A percentile compares a stretch with the other conserved stretches of the same genome.
These are phyloP conservation scores for Acacia concinna DNA, from an alignment of 331 rosid genomes.

Conservation along the genomic window DNA sequence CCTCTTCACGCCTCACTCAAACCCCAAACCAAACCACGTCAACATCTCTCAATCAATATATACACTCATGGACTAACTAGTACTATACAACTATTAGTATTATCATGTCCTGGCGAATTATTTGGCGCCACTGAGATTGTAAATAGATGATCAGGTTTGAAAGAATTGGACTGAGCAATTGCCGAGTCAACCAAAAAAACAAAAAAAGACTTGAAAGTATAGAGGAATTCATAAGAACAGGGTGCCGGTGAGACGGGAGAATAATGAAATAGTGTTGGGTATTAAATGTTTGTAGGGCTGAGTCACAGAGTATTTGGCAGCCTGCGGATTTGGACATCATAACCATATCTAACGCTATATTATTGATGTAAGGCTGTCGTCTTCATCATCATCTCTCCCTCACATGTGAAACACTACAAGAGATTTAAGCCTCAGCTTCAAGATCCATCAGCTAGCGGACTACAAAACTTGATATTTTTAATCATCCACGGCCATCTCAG, in stretches of 20 bases:
- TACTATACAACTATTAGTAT: no score
- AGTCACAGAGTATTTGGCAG: conserved; percentile 50
- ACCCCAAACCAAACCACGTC: conserved; percentile 39
- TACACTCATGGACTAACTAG: background rate
- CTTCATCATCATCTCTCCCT: background rate
- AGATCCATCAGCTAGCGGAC: background rate
- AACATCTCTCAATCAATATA: conserved; percentile 14
- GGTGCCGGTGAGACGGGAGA: background rate
- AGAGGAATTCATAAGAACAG: background rate
- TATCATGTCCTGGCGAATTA: no score
- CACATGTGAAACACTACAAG: background rate
- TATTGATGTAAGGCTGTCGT: conserved; percentile 19
- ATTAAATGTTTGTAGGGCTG: conserved; percentile 41
- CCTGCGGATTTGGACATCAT: conserved; percentile 52
- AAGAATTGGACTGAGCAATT: background rate
- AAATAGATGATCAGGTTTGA: background rate
- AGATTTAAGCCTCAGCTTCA: background rate
- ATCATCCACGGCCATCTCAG: background rate
- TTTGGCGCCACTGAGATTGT: background rate
- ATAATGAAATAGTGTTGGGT: background rate
- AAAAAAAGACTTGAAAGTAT: background rate
- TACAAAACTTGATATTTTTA: background rate
- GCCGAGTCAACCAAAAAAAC: background rate
- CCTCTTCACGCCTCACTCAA: conserved; percentile 47
- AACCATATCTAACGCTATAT: conserved; percentile 44